Base-by-base conservation (phyloP, 352 stramenopile species). In the Phytopythium ostracodes region DNA sequence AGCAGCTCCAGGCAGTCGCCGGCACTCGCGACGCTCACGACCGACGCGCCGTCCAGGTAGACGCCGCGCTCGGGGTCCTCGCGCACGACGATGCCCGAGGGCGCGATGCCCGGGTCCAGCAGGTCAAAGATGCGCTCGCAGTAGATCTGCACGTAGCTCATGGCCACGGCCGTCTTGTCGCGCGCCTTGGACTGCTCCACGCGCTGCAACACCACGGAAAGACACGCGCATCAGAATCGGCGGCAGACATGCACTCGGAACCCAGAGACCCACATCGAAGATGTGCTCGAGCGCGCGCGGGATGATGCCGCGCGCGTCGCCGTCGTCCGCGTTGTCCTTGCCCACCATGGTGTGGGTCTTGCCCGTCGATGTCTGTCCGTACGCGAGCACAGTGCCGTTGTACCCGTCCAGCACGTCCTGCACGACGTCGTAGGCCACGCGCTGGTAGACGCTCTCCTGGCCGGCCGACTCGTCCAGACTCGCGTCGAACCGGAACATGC, bases 141-240 rank as follows among this genome's bases (percentile, higher is more conserved):
- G 71, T 92, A 92, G 44, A 92, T 88, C 73, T 92, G 79, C 36
- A 89, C 81, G 59, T 87, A 92, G 56, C 81, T 92, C 22, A 88
- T 46, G 8, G 74, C 77, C 20, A 91, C 59, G 20, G 60, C 77
- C n/a, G 76, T 87, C 63, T 73, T 83, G 4, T 51, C 62, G 4
- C 62, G 57, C 9, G 68, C 66, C 4, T 69, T 63, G 1, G 64
- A 63, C 29, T 69, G 69, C 22, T 80, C 70, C 18, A 69, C 74
- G 9, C 59, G 59, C 60, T 68, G 27, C 12, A 0, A 20, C 0
- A 47, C 10, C 40, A 31, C n/a, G 14, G 0, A 7, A 7, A 7
- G 14, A 51, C n/a, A 35, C 31, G 22, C 44, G 14, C 29, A 51
- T 58, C 0, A 43, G n/a, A 29, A 27, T 12, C 29, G 29, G 49